Base-by-base conservation (phyloP, 1,139 yeast genomes). In the Yamadazyma triangularis region DNA sequence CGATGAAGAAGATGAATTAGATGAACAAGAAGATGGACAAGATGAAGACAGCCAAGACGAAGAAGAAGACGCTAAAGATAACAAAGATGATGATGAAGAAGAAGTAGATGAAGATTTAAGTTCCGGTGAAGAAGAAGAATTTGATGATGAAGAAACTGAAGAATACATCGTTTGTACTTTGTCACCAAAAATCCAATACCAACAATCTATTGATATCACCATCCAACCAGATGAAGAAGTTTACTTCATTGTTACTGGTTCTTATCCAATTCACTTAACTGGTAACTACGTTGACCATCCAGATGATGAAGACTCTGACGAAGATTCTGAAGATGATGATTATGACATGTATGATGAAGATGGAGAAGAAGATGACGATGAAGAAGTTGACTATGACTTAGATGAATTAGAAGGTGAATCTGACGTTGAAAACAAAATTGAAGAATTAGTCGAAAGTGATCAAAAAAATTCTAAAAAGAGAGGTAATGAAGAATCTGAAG, bases 211-310 rank as follows among this genome's bases (percentile, higher is more conserved):
- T 40, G 97, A 91, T 55, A 66, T 91, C 48, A 87, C 94, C 53
- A 83, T 93, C 55, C 74, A 82, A 39, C 95, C 96, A 50, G 93
- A 82, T 54, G 98, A 91, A 67, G 95, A 88, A 55, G 89, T 91
- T 41, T 79, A 73, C 70, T 91, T 91, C 56, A 93, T 87, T 52
- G 96, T 86, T 39, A 83, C 95, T 44, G 98, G 98, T 49, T 88
- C 97, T 23, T 88, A 87, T 69, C 84, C 95, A 47, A 72, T 91
- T 46, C 94, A 89, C 60, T 71, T 91, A 53, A 73, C 87, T 49
- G 99, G 99, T 70, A 89, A 91, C 79, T 87, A 82, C 66, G 82
- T 91, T 54, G 93, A 85, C 56, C 96, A 88, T 62, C 96, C 97
- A 58, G 88, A 79, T 45, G 93, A 83, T 46, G 83, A 73, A 33